Evolutionary conservation across 805 yeast genomes (phyloP), one percentile per base, ranked within the genome.

Genomic region (Starmerella geochares): DNA sequence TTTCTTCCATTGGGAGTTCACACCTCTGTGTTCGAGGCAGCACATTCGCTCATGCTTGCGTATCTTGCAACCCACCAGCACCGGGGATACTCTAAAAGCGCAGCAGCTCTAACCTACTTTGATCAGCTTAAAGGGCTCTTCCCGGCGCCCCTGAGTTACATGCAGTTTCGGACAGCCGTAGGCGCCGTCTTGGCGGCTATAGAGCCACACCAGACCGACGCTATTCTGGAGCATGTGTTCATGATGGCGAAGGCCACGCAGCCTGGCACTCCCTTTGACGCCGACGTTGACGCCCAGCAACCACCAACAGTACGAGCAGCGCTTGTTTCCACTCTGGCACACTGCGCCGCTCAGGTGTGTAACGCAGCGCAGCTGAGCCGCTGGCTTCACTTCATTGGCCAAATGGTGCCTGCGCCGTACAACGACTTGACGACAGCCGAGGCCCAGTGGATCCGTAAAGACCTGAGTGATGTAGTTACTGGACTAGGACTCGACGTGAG

Each of bases 21-120:
- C 27, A 25, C 48, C 1, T 33, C 50, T 6, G 55, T 54, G 21
- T 63, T 79, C 10, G 90, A 83, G 59, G 76, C 81, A 0, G 70
- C 79, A 1, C 90, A 83, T 60, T 78, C 86, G 0, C 81, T 80
- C 0, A 65, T 73, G 60, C 59, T 77, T 24, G 62, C 71, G 4
- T 66, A 68, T 17, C 54, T 64, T 4, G 54, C 60, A 3, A 47
- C 52, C 8, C 55, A 54, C 60, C 33, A 50, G 47, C 8, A 60
- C 59, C 14, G 50, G 36, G 20, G 58, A 56, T 44, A 51, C 67
- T 1, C 54, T 39, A 16, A 59, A 54, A n/a, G 54, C 53, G 5
- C 58, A 0, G 56, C 58, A 9, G 62, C 70, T 3, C 54, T 65
- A 2, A 59, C 60, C 8, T 81, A 81, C 57, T 61, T 78, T 8